Percentiles rank a stretch among this genome's conserved stretches.
Evolutionary conservation across 768 basidiomycete genomes (phyloP).

Genomic region (Gyrodon lividus): DNA sequence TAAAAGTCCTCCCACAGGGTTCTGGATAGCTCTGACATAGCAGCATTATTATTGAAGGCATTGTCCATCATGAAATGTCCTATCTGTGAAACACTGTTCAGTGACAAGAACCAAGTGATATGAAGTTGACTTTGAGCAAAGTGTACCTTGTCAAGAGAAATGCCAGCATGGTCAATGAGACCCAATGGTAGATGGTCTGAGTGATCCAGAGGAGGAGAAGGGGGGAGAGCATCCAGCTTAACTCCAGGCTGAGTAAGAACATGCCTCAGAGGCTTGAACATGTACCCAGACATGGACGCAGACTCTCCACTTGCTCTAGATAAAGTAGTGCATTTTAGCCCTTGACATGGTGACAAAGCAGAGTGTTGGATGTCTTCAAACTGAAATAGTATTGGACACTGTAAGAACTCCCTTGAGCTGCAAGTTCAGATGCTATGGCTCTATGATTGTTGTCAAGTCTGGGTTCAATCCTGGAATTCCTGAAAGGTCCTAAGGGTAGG

Average conservation of each 20-base stretch:
- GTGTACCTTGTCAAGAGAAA: conserved; percentile 4
- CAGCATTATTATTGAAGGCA: conserved; percentile 18
- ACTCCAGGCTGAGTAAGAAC: neutral
- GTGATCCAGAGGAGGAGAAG: neutral
- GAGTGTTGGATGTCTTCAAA: neutral
- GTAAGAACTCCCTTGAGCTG: too few species aligned
- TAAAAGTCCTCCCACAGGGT: conserved; percentile 1
- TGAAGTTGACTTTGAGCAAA: too few species aligned
- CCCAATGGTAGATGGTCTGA: neutral
- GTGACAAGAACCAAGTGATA: too few species aligned
- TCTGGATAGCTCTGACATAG: conserved; percentile 1
- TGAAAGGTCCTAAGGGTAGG: too few species aligned
- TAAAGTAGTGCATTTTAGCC: neutral
- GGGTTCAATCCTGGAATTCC: too few species aligned
- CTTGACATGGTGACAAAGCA: neutral
- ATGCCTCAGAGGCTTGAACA: neutral
- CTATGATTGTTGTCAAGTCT: neutral
- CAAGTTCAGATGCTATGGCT: neutral
- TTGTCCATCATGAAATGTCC: too few species aligned
- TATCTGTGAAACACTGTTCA: too few species aligned
- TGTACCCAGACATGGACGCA: neutral
- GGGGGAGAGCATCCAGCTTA: neutral
- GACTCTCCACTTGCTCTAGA: neutral
- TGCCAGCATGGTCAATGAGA: conserved; percentile 1
- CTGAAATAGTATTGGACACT: neutral